phyloP scores from a whole-genome alignment of 1,139 yeast species.

The Pichia sp. region DNA sequence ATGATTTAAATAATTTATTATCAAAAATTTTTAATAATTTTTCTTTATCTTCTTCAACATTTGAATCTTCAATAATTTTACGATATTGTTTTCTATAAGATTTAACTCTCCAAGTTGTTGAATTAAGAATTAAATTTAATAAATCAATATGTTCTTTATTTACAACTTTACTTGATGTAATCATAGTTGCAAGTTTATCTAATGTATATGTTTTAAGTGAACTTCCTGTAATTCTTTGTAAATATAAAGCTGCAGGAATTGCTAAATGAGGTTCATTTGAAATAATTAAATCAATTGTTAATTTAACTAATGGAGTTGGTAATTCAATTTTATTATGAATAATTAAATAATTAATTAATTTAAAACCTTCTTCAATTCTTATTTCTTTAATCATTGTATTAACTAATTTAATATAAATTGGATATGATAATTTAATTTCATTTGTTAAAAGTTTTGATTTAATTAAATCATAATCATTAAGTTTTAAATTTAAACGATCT shows the following conservation, averaged over 20 bases:
- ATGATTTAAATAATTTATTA: no score
- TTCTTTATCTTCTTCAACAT: not conserved
- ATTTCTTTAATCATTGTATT: conserved; percentile 11
- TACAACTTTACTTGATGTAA: not conserved
- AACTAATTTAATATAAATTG: conserved; percentile 4
- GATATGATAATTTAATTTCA: conserved; percentile 5
- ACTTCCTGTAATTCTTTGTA: conserved; percentile 11
- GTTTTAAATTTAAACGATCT: not conserved
- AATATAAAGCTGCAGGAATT: conserved; percentile 7
- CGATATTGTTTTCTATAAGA: not conserved
- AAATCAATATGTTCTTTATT: conserved; percentile 1
- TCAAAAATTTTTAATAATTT: not conserved
- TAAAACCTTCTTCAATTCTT: conserved; percentile 12
- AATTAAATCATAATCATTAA: conserved; percentile 2
- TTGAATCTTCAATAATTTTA: not conserved
- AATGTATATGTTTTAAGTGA: conserved; percentile 5
- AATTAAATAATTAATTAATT: conserved; percentile 5
- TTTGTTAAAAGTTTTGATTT: not conserved
- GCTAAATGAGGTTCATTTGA: conserved; percentile 2
- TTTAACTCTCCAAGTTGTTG: not conserved
- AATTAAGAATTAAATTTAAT: not conserved
- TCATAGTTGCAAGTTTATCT: not conserved
- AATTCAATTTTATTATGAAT: conserved; percentile 2
- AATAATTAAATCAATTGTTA: conserved; percentile 6
- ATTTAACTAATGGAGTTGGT: conserved; percentile 5